phyloP scores from a whole-genome alignment of 2,329 filamentous ascomycete genomes.

The Pseudogymnoascus sp. region DNA sequence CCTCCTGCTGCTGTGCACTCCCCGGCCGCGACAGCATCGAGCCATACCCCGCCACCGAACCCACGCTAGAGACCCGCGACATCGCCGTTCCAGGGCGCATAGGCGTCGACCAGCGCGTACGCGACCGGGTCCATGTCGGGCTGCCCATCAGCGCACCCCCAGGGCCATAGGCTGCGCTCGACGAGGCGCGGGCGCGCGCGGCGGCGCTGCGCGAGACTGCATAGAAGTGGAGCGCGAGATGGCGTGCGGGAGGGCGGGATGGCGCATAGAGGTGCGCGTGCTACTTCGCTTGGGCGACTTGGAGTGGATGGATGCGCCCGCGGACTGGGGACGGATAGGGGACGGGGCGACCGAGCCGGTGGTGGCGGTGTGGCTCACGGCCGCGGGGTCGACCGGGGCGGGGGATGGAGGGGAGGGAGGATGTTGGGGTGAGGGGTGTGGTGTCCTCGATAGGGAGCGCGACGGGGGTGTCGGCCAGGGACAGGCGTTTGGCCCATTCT shows the following conservation, averaged over 20 bases:
- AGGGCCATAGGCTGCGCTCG: neutral
- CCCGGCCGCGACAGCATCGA: neutral
- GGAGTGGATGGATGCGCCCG: neutral
- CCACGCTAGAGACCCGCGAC: neutral
- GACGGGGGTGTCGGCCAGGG: slow-evolving; percentile 62
- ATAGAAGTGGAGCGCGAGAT: neutral
- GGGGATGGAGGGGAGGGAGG: slow-evolving; percentile 19
- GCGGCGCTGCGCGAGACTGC: neutral
- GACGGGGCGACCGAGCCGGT: slow-evolving; percentile 41
- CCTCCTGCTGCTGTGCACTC: neutral
- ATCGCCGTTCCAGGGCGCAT: neutral
- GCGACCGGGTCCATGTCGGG: too few relatives aligned
- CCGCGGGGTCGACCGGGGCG: slow-evolving; percentile 19
- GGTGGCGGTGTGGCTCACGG: slow-evolving; percentile 27
- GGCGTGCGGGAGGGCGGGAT: neutral
- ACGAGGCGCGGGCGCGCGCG: neutral
- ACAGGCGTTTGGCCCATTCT: slow-evolving; percentile 91
- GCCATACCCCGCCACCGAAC: neutral
- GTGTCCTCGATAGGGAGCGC: slow-evolving; percentile 4
- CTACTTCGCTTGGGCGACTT: neutral
- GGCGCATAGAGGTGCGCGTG: slow-evolving; percentile 5
- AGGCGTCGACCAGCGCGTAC: neutral
- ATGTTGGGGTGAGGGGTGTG: neutral
- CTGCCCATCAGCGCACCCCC: neutral
- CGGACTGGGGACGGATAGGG: neutral